Conservation (phyloP, 768 basidiomycete species). For the Amanita fuliginea region DNA sequence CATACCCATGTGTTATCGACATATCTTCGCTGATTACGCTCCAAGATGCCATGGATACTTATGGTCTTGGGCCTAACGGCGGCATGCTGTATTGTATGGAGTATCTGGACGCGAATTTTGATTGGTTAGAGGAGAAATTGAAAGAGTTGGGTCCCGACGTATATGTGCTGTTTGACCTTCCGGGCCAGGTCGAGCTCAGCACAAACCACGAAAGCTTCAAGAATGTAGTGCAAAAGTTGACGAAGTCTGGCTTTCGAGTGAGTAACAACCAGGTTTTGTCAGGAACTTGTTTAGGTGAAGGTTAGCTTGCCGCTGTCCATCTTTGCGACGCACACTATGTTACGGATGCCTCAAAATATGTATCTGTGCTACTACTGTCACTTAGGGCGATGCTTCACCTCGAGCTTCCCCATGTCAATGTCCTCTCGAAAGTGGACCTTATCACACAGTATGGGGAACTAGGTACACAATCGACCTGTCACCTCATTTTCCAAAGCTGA, state of each 20-base stretch:
- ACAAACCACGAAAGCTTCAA: constrained; percentile 92
- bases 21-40: constrained; percentile 82
- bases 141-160: constrained; percentile 57
- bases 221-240: constrained; percentile 59
- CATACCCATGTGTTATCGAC: constrained; percentile 86
- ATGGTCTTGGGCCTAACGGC: constrained; percentile 88
- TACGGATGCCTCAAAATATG: constrained; percentile 90
- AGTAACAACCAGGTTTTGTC: constrained; percentile 19
- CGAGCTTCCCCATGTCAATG: constrained; percentile 96
- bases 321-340: constrained; percentile 96
- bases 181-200: constrained; percentile 95
- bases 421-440: constrained; percentile 93
- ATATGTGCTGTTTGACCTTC: constrained; percentile 91
- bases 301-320: constrained; percentile 87
- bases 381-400: constrained; percentile 97
- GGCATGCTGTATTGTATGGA: constrained; percentile 96
- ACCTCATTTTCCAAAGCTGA: neutral
- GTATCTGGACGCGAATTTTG: constrained; percentile 90
- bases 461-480: constrained; percentile 29
- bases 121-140: constrained; percentile 70
- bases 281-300: neutral
- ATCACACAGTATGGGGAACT: constrained; percentile 84
- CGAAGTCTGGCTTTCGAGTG: constrained; percentile 78
- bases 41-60: constrained; percentile 74
- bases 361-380: constrained; percentile 85